Base-by-base conservation (phyloP, 495 filamentous ascomycete species). In the Talaromyces trachyspermus region DNA sequence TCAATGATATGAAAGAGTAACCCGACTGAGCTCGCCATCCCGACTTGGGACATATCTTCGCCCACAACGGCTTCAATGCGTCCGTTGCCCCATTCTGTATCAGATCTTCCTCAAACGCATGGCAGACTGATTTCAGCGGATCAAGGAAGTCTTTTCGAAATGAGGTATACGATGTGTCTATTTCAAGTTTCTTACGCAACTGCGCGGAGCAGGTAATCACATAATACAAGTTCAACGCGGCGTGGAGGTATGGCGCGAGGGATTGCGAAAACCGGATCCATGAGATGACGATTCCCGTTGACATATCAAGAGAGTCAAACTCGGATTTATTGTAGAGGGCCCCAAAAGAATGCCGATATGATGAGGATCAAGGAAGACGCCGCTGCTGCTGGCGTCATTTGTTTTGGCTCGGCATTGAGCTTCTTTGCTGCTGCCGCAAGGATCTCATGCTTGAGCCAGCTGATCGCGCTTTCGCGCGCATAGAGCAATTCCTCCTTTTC, bases 391-490 rank as follows among this genome's bases (percentile, higher is more conserved):
- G n/a, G n/a, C n/a, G n/a, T n/a, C n/a, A n/a, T n/a, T n/a, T n/a
- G n/a, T n/a, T n/a, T n/a, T n/a, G n/a, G n/a, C n/a, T n/a, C n/a
- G n/a, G n/a, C 32, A 15, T 39, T 20, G 42, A 20, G 26, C 39
- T 17, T 24, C 17, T 37, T 38, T 32, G 44, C 15, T 15, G 18
- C 8, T 1, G 15, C 18, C 18, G 66, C 63, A 11, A 91, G 67
- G 2, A 91, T 76, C 60, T 95, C 91, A 42, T 89, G 81, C 58
- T 89, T 90, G 3, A 96, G 66, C 86, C 94, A 96, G 19, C 78
- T 76, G 9, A 97, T 77, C 0, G 90, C 89, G 45, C 79, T 82
- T 11, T 84, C 89, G 53, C 88, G 89, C 36, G 92, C 74, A 2
- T 84, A 76, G 19, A 80, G 87, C 5, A 84, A 81, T 7, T 52